Evolutionary conservation across 768 basidiomycete species (phyloP).

Genomic region (Lanmaoa rubissima): DNA sequence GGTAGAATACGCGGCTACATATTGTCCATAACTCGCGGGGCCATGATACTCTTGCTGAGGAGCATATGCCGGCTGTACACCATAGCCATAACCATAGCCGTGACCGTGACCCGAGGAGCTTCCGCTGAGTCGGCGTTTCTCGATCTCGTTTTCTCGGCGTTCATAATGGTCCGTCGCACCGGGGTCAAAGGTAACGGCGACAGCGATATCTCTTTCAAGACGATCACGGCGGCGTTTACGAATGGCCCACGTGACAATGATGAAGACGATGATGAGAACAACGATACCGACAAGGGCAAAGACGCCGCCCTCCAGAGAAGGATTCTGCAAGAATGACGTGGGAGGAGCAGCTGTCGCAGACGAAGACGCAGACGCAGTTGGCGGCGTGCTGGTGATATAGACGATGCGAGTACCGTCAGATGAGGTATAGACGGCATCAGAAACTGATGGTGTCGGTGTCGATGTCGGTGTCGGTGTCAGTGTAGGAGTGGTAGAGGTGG

Average conservation of each 20-base stretch:
- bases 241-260: constrained; percentile 44
- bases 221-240: constrained; percentile 47
- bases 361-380: constrained; percentile 22
- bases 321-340: constrained; percentile 61
- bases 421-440: constrained; percentile 18
- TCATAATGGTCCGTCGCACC: constrained; percentile 28
- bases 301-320: constrained; percentile 57
- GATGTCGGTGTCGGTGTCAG: constrained; percentile 4
- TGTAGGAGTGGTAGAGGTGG: constrained; percentile 4
- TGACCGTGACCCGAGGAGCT: constrained; percentile 29
- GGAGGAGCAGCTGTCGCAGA: constrained; percentile 15
- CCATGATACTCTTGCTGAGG: constrained; percentile 21
- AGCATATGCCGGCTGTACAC: constrained; percentile 19
- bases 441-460: constrained; percentile 18
- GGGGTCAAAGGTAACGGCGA: constrained; percentile 55
- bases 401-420: constrained; percentile 27
- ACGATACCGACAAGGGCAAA: constrained; percentile 53
- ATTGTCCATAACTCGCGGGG: constrained; percentile 23
- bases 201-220: constrained; percentile 34
- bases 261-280: constrained; percentile 45
- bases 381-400: constrained; percentile 32
- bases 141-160: constrained; percentile 15
- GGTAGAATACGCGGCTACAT: constrained; percentile 2
- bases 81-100: constrained; percentile 19
- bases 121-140: constrained; percentile 24